A percentile compares a stretch with the other conserved stretches of the same genome.
phyloP scores from a whole-genome alignment of 192 early-diverging fungal species.

The Podila horticola region DNA sequence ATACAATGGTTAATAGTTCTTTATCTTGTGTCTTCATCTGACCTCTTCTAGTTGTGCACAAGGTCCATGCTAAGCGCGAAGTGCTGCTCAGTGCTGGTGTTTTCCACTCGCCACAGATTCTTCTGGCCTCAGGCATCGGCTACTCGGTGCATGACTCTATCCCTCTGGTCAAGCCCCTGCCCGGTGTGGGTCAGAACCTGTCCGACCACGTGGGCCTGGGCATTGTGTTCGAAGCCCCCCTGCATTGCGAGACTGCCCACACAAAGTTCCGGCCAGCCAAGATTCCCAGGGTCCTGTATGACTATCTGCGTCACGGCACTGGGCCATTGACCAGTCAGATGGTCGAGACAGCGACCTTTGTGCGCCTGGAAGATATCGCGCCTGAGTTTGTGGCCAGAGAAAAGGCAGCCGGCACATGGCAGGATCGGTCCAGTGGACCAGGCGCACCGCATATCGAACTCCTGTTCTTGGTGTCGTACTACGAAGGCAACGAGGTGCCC shows the following conservation, averaged over 20 bases:
- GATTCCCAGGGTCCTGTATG: not conserved
- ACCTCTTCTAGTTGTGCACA: conserved; percentile 13
- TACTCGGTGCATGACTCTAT: conserved; percentile 2
- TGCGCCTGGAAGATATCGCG: not conserved
- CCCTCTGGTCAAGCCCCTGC: not conserved
- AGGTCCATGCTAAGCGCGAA: conserved; percentile 30
- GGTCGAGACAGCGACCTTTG: not conserved
- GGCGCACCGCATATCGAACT: not conserved
- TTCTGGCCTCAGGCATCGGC: conserved; percentile 56
- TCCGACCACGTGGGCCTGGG: not conserved
- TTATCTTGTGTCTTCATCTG: not conserved
- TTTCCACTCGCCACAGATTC: conserved; percentile 40
- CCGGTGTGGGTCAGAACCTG: not conserved
- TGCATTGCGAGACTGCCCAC: not conserved
- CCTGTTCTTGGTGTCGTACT: not conserved
- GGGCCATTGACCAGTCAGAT: not conserved
- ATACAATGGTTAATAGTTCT: not conserved
- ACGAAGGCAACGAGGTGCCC: too few relatives aligned
- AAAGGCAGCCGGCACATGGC: not conserved
- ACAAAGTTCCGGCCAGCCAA: not conserved
- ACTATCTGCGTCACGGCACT: conserved; percentile 1
- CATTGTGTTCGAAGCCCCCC: not conserved
- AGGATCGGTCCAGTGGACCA: not conserved
- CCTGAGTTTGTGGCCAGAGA: not conserved
- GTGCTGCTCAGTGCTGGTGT: conserved; percentile 54